phyloP scores from a whole-genome alignment of 169 alveolate species.

The Plasmodium coatneyi region DNA sequence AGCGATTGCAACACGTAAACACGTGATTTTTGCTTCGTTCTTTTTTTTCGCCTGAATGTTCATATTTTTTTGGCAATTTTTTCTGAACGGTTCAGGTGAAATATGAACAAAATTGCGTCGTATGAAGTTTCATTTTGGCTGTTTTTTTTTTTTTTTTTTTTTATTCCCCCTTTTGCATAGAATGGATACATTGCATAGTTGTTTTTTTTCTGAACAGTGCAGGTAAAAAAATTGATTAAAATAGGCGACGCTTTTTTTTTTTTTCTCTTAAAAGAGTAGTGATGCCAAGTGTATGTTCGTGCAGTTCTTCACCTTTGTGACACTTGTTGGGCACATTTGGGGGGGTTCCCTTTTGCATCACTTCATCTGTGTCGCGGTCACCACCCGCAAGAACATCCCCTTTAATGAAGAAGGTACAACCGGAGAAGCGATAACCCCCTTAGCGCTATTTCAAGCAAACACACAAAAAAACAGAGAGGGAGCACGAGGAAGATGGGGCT shows the following conservation, averaged over 20 bases:
- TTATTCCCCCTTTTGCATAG: neutral
- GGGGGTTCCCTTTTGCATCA: neutral
- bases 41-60: neutral
- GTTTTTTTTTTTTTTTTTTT: slow-evolving; percentile 1
- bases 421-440: neutral
- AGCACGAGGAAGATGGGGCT: neutral
- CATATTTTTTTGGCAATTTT: neutral
- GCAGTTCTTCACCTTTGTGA: neutral
- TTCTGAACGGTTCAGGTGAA: slow-evolving; percentile 1
- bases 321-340: neutral
- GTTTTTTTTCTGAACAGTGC: neutral
- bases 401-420: neutral
- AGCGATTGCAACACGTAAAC: neutral
- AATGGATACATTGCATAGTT: neutral
- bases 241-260: neutral
- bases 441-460: neutral
- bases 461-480: neutral
- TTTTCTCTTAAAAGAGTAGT: neutral
- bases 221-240: neutral
- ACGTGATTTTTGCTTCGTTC: neutral
- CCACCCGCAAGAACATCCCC: neutral
- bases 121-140: neutral
- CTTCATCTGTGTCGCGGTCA: neutral
- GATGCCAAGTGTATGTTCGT: neutral
- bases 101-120: neutral